A percentile compares a stretch with the other conserved stretches of the same genome.
Conservation (phyloP, 345 rosid genomes). For the Eucalyptus cloeziana region DNA sequence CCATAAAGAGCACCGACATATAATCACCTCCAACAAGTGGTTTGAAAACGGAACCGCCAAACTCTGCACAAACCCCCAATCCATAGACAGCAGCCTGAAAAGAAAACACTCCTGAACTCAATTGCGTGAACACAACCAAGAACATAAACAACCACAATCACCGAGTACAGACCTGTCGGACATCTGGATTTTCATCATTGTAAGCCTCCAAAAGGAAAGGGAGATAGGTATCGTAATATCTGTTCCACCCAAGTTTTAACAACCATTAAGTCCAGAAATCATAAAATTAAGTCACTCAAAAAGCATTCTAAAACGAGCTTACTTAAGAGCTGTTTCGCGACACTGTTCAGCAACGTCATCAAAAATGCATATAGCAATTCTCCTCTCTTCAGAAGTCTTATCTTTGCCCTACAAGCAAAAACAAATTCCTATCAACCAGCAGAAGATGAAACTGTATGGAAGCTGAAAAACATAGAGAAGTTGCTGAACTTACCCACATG, state of each 20-base stretch:
- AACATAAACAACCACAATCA: not conserved
- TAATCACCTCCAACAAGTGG: conserved; percentile 88
- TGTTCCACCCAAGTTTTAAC: conserved; percentile 10
- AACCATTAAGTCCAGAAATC: not conserved
- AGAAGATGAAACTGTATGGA: not conserved
- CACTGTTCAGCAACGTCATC: conserved; percentile 99
- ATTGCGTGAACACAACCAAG: not conserved
- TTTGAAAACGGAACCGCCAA: conserved; percentile 80
- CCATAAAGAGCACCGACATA: not conserved
- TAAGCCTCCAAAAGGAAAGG: conserved; percentile 98
- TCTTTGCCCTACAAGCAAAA: conserved; percentile 67
- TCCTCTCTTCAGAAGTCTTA: conserved; percentile 97
- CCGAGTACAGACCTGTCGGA: conserved; percentile 64
- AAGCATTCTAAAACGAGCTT: conserved; percentile 3
- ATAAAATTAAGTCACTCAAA: not conserved
- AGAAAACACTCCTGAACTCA: not conserved
- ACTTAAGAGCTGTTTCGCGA: conserved; percentile 90
- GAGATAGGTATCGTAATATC: conserved; percentile 93
- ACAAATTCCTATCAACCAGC: not conserved
- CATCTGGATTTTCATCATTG: conserved; percentile 88
- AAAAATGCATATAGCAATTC: conserved; percentile 98
- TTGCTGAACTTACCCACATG: conserved; percentile 85
- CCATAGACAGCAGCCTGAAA: conserved; percentile 98
- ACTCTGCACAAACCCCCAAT: conserved; percentile 99
- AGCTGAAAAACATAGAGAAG: not conserved